Evolutionary conservation across 129 eudicot species (phyloP).

Genomic region (Logfia minima): DNA sequence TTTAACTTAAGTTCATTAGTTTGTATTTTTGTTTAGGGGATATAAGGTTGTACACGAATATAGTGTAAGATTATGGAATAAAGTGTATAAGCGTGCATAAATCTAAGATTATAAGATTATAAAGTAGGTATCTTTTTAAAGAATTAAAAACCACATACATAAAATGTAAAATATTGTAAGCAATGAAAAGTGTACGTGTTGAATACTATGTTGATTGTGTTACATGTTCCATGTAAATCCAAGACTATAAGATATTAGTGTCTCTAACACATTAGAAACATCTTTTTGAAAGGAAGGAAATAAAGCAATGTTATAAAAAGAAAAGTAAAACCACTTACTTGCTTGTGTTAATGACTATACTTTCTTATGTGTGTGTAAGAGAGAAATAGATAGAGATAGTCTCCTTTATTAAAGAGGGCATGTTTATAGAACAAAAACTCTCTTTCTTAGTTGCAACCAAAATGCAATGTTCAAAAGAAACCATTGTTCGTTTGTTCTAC

Average conservation of each 20-base stretch:
- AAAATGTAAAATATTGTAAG: not conserved
- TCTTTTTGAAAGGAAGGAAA: constrained; percentile 10
- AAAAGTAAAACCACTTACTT: constrained; percentile 36
- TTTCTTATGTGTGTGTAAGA: constrained; percentile 26
- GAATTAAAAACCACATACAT: too few relatives aligned
- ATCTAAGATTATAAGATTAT: too few relatives aligned
- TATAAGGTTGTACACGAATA: too few relatives aligned
- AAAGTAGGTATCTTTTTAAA: not conserved
- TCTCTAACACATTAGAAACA: not conserved
- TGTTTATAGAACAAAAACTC: constrained; percentile 29
- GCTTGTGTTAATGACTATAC: constrained; percentile 32
- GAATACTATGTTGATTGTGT: not conserved
- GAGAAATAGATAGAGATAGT: constrained; percentile 21
- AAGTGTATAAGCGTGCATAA: too few relatives aligned
- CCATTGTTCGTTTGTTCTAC: constrained; percentile 69
- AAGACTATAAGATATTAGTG: not conserved
- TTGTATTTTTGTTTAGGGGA: too few relatives aligned
- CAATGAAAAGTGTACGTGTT: not conserved
- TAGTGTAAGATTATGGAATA: too few relatives aligned
- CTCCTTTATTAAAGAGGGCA: constrained; percentile 27
- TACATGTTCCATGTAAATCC: not conserved
- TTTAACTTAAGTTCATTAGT: not conserved
- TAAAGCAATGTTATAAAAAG: constrained; percentile 31
- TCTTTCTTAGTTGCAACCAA: constrained; percentile 38
- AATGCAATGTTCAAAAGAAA: constrained; percentile 87